phyloP scores from a whole-genome alignment of 352 stramenopile genomes.

The Pythium aristosporum region DNA sequence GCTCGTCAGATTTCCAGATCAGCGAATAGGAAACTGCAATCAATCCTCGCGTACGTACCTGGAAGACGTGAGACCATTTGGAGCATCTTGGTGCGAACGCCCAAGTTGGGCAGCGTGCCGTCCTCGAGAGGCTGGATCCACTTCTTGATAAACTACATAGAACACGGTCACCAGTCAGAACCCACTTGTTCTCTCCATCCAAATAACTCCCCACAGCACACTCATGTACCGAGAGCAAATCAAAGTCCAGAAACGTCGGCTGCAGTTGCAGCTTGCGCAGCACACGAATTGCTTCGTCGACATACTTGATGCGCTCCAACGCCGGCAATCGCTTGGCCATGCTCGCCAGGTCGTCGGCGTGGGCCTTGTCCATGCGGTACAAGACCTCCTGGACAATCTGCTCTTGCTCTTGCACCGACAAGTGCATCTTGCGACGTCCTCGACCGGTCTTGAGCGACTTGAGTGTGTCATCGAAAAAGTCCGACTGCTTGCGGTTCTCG shows the following conservation, averaged over 20 bases:
- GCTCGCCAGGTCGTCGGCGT: constrained; percentile 66
- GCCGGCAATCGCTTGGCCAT: constrained; percentile 61
- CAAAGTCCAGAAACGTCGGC: constrained; percentile 86
- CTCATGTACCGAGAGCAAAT: constrained; percentile 66
- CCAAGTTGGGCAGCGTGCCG: constrained; percentile 74
- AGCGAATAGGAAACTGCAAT: neutral
- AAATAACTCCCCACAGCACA: neutral
- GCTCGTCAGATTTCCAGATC: neutral
- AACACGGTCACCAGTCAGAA: neutral
- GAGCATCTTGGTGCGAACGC: constrained; percentile 86
- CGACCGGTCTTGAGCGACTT: constrained; percentile 85
- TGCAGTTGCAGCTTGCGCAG: constrained; percentile 84
- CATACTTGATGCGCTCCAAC: constrained; percentile 86
- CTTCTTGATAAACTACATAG: constrained; percentile 82
- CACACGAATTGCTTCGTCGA: constrained; percentile 68
- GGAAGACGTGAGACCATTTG: constrained; percentile 78
- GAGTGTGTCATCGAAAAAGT: constrained; percentile 81
- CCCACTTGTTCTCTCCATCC: neutral
- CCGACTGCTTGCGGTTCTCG: constrained; percentile 43
- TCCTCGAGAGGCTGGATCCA: constrained; percentile 87
- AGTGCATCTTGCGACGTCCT: constrained; percentile 62
- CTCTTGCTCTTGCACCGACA: constrained; percentile 86
- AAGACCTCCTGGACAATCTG: constrained; percentile 86
- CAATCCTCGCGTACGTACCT: constrained; percentile 29
- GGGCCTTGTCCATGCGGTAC: constrained; percentile 88